These are phyloP conservation scores for Neofusicoccum umdonicola DNA, from an alignment of 2,329 filamentous ascomycete species.

Conservation along the genomic window DNA sequence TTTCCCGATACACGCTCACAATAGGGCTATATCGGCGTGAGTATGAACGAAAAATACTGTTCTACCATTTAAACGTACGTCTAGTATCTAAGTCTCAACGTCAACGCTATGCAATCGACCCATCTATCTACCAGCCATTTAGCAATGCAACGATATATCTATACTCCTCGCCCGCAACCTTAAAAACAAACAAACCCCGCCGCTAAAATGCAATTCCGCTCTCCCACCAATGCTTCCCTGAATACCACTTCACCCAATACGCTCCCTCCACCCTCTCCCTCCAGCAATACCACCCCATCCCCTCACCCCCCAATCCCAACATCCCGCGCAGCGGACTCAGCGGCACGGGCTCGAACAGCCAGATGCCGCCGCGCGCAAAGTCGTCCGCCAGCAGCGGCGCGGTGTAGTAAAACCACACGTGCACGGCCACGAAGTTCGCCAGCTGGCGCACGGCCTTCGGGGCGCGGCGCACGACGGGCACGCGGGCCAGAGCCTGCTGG, in stretches of 20 bases:
- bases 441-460: conserved; percentile 50
- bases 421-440: conserved; percentile 62
- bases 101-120: no score
- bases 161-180: no score
- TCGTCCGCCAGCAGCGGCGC: conserved; percentile 70
- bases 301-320: conserved; percentile 60
- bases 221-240: conserved; percentile 63
- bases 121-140: no score
- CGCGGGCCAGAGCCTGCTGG: conserved; percentile 49
- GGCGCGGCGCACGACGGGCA: conserved; percentile 29
- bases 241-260: conserved; percentile 57
- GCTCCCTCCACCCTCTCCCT: conserved; percentile 26
- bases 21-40: no score
- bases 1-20: no score
- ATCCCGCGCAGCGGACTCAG: conserved; percentile 64
- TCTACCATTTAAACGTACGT: no score
- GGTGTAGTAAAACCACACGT: conserved; percentile 68
- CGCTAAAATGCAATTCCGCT: conserved; percentile 49
- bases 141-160: no score
- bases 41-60: no score
- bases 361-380: conserved; percentile 69
- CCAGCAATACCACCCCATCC: conserved; percentile 69
- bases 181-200: no score
- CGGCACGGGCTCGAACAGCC: conserved; percentile 80
- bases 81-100: no score